A percentile compares a stretch with the other conserved stretches of the same genome.
These are phyloP conservation scores for Gynostemma pentaphyllum DNA, from an alignment of 306 rosid genomes.

Conservation along the genomic window DNA sequence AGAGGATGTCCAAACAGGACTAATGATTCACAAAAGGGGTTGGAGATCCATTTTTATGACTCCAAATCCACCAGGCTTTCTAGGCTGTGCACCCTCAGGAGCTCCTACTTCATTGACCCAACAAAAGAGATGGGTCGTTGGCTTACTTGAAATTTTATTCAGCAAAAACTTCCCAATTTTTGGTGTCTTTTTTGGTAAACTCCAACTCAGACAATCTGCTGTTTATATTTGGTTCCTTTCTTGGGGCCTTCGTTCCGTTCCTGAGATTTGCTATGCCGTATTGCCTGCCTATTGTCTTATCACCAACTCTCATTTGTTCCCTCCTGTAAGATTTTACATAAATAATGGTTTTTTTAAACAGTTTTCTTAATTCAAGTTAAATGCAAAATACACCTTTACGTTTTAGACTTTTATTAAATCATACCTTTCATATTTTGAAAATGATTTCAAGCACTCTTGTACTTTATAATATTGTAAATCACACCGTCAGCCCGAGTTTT, in stretches of 20 bases:
- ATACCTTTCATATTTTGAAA: too few species aligned
- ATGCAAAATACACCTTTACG: too few species aligned
- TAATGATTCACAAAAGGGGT: slow-evolving; percentile 36
- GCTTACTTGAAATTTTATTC: slow-evolving; percentile 10
- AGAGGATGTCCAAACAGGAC: slow-evolving; percentile 43
- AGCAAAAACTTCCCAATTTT: slow-evolving; percentile 14
- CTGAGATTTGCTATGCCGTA: slow-evolving; percentile 11
- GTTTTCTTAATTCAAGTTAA: too few species aligned
- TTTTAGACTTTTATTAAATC: too few species aligned
- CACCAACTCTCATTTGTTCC: slow-evolving; percentile 22
- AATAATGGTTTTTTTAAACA: too few species aligned
- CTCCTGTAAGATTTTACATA: slow-evolving; percentile 17
- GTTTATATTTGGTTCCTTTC: slow-evolving; percentile 12
- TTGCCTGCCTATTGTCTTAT: slow-evolving; percentile 24
- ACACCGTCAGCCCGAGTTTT: too few species aligned
- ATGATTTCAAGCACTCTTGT: too few species aligned
- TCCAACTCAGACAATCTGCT: slow-evolving; percentile 16
- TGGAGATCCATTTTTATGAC: slow-evolving; percentile 24
- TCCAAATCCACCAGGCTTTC: slow-evolving; percentile 31
- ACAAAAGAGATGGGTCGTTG: slow-evolving; percentile 55
- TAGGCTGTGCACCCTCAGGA: slow-evolving; percentile 35
- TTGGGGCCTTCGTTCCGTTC: slow-evolving; percentile 11
- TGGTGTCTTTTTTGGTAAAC: not conserved
- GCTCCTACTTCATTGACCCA: slow-evolving; percentile 39
- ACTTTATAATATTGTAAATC: too few species aligned